A percentile compares a stretch with the other conserved stretches of the same genome.
phyloP scores from a whole-genome alignment of 768 basidiomycete genomes.

The Pulveroboletus ravenelii region DNA sequence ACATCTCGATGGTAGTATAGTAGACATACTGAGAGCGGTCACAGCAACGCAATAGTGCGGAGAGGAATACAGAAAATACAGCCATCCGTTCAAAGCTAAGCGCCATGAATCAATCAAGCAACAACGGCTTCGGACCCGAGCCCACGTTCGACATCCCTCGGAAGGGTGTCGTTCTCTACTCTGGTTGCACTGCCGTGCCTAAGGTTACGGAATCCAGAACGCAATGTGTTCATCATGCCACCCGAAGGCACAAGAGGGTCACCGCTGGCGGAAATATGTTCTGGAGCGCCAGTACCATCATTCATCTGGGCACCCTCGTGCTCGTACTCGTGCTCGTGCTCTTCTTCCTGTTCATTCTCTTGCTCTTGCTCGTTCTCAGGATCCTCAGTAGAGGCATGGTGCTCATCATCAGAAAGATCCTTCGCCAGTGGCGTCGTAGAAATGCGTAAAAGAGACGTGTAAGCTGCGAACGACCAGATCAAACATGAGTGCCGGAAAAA shows the following conservation, averaged over 20 bases:
- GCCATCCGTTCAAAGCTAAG: neutral
- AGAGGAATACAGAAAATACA: neutral
- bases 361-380: slow-evolving; percentile 17
- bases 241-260: slow-evolving; percentile 12
- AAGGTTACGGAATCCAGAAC: slow-evolving; percentile 27
- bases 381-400: slow-evolving; percentile 26
- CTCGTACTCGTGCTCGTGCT: slow-evolving; percentile 14
- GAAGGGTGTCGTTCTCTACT: slow-evolving; percentile 24
- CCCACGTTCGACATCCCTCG: slow-evolving; percentile 28
- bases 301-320: slow-evolving; percentile 10
- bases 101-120: slow-evolving; percentile 3
- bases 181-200: slow-evolving; percentile 12
- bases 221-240: slow-evolving; percentile 23
- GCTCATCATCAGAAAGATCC: slow-evolving; percentile 32
- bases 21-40: neutral
- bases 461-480: slow-evolving; percentile 45
- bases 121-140: slow-evolving; percentile 5
- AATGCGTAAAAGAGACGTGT: slow-evolving; percentile 82
- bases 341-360: slow-evolving; percentile 5
- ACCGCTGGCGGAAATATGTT: neutral
- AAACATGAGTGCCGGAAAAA: neutral
- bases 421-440: slow-evolving; percentile 60
- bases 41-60: neutral
- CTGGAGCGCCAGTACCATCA: neutral
- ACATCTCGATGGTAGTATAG: neutral